Conservation (phyloP, 73 alveolate genomes). For the Stentor roeselii region DNA sequence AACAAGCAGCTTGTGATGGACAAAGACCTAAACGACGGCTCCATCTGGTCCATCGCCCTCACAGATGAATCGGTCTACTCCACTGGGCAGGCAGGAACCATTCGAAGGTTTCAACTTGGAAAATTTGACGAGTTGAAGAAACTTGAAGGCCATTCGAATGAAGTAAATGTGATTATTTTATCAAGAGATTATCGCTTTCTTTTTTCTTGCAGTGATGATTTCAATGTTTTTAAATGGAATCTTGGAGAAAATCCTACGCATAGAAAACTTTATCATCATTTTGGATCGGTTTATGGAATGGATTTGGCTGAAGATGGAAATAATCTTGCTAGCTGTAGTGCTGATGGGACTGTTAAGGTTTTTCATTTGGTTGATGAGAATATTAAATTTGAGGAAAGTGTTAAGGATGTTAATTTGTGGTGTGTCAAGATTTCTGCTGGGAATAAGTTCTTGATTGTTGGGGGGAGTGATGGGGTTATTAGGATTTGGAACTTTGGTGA, state of each 20-base stretch:
- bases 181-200: not conserved
- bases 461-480: not conserved
- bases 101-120: not conserved
- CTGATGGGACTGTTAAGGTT: not conserved
- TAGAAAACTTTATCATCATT: not conserved
- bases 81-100: not conserved
- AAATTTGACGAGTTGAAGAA: not conserved
- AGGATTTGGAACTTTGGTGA: not conserved
- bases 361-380: not conserved
- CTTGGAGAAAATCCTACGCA: not conserved
- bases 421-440: not conserved
- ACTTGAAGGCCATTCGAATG: not conserved
- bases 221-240: not conserved
- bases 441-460: not conserved
- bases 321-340: not conserved
- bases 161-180: not conserved
- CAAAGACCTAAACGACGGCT: not conserved
- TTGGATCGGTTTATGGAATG: not conserved
- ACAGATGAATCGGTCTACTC: not conserved
- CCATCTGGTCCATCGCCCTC: not conserved
- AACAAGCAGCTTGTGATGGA: not conserved
- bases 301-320: not conserved
- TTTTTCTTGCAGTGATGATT: conserved; percentile 10
- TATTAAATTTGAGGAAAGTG: not conserved
- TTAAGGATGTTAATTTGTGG: not conserved